These are phyloP conservation scores for Plasmodium cynomolgi DNA, from an alignment of 169 alveolate genomes.

Conservation along the genomic window DNA sequence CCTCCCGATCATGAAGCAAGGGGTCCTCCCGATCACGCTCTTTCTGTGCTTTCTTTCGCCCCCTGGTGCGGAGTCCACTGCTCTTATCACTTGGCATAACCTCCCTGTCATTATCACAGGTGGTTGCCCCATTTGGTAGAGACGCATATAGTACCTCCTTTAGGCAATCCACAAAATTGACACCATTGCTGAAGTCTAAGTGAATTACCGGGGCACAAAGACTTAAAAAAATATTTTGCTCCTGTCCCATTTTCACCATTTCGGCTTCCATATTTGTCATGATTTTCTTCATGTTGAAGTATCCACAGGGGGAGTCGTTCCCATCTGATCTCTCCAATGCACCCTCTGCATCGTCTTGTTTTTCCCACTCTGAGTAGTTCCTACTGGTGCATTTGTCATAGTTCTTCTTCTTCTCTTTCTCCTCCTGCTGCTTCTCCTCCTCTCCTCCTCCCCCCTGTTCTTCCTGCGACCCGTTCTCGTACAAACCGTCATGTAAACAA, in stretches of 20 bases:
- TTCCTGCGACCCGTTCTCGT: not conserved
- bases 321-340: not conserved
- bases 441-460: not conserved
- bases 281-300: not conserved
- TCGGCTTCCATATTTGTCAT: constrained; percentile 3
- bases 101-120: not conserved
- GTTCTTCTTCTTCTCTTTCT: not conserved
- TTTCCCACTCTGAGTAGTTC: not conserved
- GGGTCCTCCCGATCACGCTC: not conserved
- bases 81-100: not conserved
- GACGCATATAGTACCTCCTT: not conserved
- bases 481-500: not conserved
- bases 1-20: not conserved
- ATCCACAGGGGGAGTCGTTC: not conserved
- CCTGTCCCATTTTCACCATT: not conserved
- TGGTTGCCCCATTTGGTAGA: not conserved
- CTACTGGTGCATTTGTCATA: not conserved
- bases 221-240: constrained; percentile 51
- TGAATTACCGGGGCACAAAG: constrained; percentile 39
- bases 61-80: not conserved
- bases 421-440: not conserved
- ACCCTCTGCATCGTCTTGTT: not conserved
- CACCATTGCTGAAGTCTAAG: constrained; percentile 31
- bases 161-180: constrained; percentile 39
- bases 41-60: not conserved